phyloP scores from a whole-genome alignment of 1,139 yeast species.

The Kodamaea sp. region DNA sequence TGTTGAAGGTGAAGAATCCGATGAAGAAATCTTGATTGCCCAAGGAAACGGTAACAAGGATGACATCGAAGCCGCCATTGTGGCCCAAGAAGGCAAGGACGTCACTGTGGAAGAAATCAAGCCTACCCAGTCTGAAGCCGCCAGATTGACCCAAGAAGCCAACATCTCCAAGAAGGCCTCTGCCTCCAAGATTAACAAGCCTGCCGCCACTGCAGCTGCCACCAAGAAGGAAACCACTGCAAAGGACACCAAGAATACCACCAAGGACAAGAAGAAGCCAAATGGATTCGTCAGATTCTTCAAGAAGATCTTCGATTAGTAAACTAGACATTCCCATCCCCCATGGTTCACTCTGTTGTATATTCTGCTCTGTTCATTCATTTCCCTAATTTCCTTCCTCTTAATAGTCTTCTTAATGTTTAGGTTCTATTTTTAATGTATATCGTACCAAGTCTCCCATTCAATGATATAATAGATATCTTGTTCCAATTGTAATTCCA shows the following conservation, averaged over 20 bases:
- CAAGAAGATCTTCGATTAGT: conserved; percentile 42
- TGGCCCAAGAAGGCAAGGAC: conserved; percentile 39
- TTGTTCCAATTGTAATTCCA: too few relatives aligned
- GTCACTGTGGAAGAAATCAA: conserved; percentile 46
- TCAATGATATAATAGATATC: too few relatives aligned
- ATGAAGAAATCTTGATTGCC: conserved; percentile 42
- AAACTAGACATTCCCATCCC: conserved; percentile 7
- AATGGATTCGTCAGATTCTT: conserved; percentile 43
- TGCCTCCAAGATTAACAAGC: too few relatives aligned
- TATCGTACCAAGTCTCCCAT: too few relatives aligned
- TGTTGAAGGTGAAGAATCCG: conserved; percentile 17
- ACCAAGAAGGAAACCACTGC: conserved; percentile 23
- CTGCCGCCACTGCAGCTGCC: conserved; percentile 12
- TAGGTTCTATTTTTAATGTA: conserved; percentile 2
- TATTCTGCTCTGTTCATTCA: conserved; percentile 6
- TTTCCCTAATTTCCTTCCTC: conserved; percentile 7
- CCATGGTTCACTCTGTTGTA: too few relatives aligned
- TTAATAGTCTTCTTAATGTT: conserved; percentile 8
- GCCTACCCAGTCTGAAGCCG: conserved; percentile 42
- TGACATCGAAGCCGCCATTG: conserved; percentile 39
- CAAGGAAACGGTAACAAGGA: conserved; percentile 30
- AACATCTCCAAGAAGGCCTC: conserved; percentile 11
- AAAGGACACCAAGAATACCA: conserved; percentile 20
- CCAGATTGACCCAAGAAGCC: conserved; percentile 37
- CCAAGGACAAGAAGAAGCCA: conserved; percentile 41